Evolutionary conservation across 139 green algal species (phyloP).

Genomic region (Tetradesmus obliquus): DNA sequence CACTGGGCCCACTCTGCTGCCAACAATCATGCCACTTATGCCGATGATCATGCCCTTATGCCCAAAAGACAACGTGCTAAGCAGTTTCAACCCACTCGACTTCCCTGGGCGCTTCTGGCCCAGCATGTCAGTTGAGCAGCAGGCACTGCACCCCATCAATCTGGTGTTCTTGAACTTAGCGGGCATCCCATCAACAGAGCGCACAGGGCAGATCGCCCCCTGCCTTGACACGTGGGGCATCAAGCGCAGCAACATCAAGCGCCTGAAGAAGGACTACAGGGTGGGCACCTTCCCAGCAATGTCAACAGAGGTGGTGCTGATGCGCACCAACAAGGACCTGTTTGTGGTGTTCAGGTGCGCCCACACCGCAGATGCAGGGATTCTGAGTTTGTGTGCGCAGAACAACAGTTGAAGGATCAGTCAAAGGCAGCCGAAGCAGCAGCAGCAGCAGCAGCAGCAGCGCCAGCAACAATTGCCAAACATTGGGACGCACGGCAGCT

Average conservation of each 20-base stretch:
- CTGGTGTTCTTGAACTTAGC: conserved; percentile 34
- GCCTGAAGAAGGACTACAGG: neutral
- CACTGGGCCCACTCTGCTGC: neutral
- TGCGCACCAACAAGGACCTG: conserved; percentile 18
- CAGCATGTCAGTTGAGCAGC: conserved; percentile 34
- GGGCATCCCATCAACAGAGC: conserved; percentile 13
- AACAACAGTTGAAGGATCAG: too few species aligned
- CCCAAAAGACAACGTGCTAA: conserved; percentile 1
- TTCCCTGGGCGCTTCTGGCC: conserved; percentile 19
- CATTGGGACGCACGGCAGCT: too few species aligned
- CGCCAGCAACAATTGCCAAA: too few species aligned
- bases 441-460: too few species aligned
- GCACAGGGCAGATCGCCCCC: neutral
- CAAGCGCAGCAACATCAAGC: neutral
- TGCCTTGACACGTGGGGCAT: conserved; percentile 39
- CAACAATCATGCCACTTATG: conserved; percentile 20
- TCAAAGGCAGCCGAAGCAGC: too few species aligned
- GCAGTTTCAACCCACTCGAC: neutral
- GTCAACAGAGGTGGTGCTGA: conserved; percentile 21
- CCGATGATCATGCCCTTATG: conserved; percentile 33
- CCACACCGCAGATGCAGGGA: neutral
- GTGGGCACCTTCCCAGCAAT: neutral
- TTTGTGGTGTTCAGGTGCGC: conserved; percentile 40
- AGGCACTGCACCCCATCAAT: conserved; percentile 37
- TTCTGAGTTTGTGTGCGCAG: neutral